Percentiles rank a stretch among this genome's conserved stretches.
Evolutionary conservation across 139 green algal species (phyloP).

Genomic region (Penium margaritaceum): DNA sequence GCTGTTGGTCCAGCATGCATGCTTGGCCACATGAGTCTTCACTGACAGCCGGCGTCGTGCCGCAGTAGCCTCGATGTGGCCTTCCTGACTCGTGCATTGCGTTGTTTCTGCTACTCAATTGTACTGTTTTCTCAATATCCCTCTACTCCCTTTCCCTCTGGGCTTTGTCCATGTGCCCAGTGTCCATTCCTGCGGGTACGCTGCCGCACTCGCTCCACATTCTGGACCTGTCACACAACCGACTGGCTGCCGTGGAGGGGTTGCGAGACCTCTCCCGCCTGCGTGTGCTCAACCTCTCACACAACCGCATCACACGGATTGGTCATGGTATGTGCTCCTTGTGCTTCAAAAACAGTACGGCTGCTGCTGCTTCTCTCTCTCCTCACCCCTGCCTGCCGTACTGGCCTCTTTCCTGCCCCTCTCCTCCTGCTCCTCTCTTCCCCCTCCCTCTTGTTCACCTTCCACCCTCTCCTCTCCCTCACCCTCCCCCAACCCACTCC

Average conservation of each 20-base stretch:
- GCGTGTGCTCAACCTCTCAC: conserved; percentile 36
- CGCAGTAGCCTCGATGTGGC: too few species aligned
- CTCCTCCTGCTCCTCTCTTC: too few species aligned
- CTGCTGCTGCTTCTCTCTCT: too few species aligned
- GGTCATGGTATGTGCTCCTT: conserved; percentile 37
- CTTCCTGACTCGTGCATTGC: background rate
- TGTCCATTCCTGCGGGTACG: background rate
- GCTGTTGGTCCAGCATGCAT: background rate
- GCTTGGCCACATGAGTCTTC: background rate
- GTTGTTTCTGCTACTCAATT: too few species aligned
- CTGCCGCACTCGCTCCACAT: conserved; percentile 25
- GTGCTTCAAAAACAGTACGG: too few species aligned
- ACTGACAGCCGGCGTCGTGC: background rate
- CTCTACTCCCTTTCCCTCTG: conserved; percentile 5
- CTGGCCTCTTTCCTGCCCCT: too few species aligned
- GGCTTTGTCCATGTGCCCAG: background rate
- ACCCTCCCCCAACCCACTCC: too few species aligned
- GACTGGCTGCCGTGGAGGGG: conserved; percentile 17
- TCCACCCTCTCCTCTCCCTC: too few species aligned
- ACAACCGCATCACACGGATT: conserved; percentile 40
- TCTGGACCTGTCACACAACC: conserved; percentile 36
- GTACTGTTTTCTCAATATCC: conserved; percentile 2
- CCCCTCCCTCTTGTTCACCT: too few species aligned
- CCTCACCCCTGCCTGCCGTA: too few species aligned
- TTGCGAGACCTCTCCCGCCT: conserved; percentile 35